Evolutionary conservation across 1,284 basidiomycete species (phyloP).

Genomic region (Irpex sp.): DNA sequence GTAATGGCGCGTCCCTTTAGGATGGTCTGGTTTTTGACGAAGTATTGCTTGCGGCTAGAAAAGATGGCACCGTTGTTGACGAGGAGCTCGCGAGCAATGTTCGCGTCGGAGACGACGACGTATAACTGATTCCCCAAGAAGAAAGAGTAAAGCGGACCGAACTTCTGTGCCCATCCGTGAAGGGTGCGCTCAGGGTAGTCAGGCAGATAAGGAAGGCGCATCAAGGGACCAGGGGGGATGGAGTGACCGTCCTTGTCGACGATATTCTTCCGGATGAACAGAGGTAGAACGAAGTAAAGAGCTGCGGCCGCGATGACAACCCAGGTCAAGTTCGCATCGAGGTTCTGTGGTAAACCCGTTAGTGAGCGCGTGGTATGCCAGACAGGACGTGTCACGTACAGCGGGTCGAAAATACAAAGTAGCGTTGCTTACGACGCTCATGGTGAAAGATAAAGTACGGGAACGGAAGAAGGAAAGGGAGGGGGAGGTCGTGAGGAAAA

Average conservation of each 20-base stretch:
- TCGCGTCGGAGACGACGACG: slow-evolving; percentile 36
- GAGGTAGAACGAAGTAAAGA: slow-evolving; percentile 11
- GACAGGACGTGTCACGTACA: slow-evolving; percentile 1
- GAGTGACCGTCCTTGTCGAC: slow-evolving; percentile 11
- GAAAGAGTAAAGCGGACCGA: slow-evolving; percentile 35
- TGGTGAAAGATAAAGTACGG: slow-evolving; percentile 7
- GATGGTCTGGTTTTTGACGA: slow-evolving; percentile 39
- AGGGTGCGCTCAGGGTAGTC: slow-evolving; percentile 35
- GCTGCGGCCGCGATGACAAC: slow-evolving; percentile 6
- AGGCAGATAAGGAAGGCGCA: slow-evolving; percentile 23
- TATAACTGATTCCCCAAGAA: slow-evolving; percentile 40
- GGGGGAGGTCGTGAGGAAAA: slow-evolving; percentile 1
- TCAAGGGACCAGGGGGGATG: slow-evolving; percentile 12
- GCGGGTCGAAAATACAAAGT: slow-evolving; percentile 8
- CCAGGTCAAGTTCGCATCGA: slow-evolving; percentile 10
- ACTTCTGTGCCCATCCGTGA: slow-evolving; percentile 33
- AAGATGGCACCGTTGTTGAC: slow-evolving; percentile 38
- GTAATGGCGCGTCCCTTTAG: slow-evolving; percentile 36
- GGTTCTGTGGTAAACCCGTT: slow-evolving; percentile 5
- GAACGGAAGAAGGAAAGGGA: slow-evolving; percentile 2
- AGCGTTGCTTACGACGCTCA: slow-evolving; percentile 11
- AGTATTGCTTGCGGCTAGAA: slow-evolving; percentile 35
- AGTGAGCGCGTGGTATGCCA: background rate
- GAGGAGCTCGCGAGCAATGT: slow-evolving; percentile 34
- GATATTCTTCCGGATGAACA: slow-evolving; percentile 12